Percentiles rank a stretch among this genome's conserved stretches.
phyloP scores from a whole-genome alignment of 2,329 filamentous ascomycete species.

The Aspergillus pseudoglaucus region DNA sequence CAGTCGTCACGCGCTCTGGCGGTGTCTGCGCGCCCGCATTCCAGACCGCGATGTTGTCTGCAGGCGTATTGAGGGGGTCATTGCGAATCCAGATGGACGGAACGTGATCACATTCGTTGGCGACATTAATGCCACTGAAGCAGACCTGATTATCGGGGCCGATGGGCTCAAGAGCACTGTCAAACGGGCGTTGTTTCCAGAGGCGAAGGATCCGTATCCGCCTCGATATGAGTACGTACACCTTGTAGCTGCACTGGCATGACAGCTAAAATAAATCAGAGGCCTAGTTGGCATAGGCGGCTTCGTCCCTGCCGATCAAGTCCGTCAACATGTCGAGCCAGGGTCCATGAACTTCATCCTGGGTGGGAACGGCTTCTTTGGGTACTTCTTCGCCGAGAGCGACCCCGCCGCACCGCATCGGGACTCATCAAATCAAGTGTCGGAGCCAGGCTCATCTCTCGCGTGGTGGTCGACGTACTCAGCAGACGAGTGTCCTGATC shows the following conservation, averaged over 20 bases:
- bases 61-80: constrained; percentile 25
- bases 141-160: constrained; percentile 39
- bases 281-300: constrained; percentile 43
- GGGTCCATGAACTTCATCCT: constrained; percentile 40
- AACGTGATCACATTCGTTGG: constrained; percentile 31
- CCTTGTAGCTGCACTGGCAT: not conserved
- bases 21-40: constrained; percentile 28
- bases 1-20: constrained; percentile 36
- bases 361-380: constrained; percentile 47
- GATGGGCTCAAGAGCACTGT: constrained; percentile 36
- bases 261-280: constrained; percentile 12
- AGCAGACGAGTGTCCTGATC: constrained; percentile 26
- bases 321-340: constrained; percentile 25
- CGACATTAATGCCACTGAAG: constrained; percentile 24
- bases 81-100: constrained; percentile 16
- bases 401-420: constrained; percentile 12
- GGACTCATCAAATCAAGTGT: constrained; percentile 20
- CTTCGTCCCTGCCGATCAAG: constrained; percentile 30
- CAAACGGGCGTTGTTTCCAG: constrained; percentile 32
- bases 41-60: constrained; percentile 28
- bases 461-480: constrained; percentile 45
- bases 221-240: constrained; percentile 35
- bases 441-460: constrained; percentile 24
- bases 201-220: constrained; percentile 28
- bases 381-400: constrained; percentile 37